Evolutionary conservation across 495 filamentous ascomycete genomes (phyloP), one percentile per base, ranked within the genome.

Genomic region (Penicillium bialowiezense): DNA sequence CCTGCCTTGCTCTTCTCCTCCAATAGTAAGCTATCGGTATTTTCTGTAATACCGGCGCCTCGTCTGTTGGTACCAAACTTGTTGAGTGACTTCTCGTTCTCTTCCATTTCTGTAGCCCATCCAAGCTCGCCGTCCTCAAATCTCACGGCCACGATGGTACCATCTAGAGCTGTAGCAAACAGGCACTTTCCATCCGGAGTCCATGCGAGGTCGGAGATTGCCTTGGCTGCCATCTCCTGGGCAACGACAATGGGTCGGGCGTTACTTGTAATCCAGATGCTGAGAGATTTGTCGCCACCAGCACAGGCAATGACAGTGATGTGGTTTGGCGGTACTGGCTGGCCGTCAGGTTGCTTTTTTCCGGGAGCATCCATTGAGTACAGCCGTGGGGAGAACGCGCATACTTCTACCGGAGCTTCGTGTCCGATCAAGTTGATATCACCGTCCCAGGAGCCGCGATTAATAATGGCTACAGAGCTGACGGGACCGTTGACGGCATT

Each of bases 361-460:
- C 73, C 58, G 53, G 66, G 39, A 10, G 88, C 87, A 28, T 88
- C 79, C 24, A 78, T 79, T n/a, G 84, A 85, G 67, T 97, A 97
- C 31, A 97, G 69, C 47, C 95, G 78, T 7, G 93, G 95, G 10
- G 91, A 96, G 63, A 99, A 99, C 51, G 93, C 87, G 72, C 92
- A 97, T 10, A 97, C 93, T 71, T 97, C 93, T 3, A 93, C 91
- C 1, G 93, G 93, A 6, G 87, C 91, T 77, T 99, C 93, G 59
- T 97, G 95, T 3, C 93, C 93, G 44, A 99, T 95, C 24, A 99
- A 72, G 66, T 96, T 95, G 71, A 97, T 97, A 63, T 97, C 90
- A 46, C 89, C 89, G 61, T 96, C 91, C 93, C 93, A 99, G 8
- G 78, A 81, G 18, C 89, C 85, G 52, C 93, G 87, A 51, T 95